A percentile compares a stretch with the other conserved stretches of the same genome.
phyloP scores from a whole-genome alignment of 2,329 filamentous ascomycete genomes.

The Colletotrichum sp. region DNA sequence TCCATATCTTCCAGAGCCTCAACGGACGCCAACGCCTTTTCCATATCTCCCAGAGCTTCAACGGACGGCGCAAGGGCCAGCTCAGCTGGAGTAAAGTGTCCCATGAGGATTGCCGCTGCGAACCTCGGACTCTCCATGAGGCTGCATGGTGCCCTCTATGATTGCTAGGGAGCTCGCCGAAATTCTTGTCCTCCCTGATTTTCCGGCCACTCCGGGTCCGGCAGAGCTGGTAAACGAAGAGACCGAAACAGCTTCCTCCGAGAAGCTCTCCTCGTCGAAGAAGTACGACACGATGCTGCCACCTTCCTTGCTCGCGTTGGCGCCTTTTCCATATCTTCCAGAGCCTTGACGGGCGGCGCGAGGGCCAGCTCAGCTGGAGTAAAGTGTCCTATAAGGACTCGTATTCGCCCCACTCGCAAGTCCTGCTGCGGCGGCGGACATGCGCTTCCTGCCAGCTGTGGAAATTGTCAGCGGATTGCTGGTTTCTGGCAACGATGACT shows the following conservation, averaged over 20 bases:
- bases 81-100: constrained; percentile 28
- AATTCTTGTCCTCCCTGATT: constrained; percentile 25
- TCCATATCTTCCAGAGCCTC: constrained; percentile 30
- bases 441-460: too few relatives aligned
- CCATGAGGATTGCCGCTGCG: constrained; percentile 32
- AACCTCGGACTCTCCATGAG: constrained; percentile 33
- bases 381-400: constrained; percentile 28
- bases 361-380: constrained; percentile 31
- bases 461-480: too few relatives aligned
- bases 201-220: background rate
- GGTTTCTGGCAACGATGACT: too few relatives aligned
- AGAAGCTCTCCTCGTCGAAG: too few relatives aligned
- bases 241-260: too few relatives aligned
- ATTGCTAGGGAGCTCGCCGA: constrained; percentile 35
- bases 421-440: too few relatives aligned
- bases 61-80: constrained; percentile 28
- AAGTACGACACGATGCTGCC: too few relatives aligned
- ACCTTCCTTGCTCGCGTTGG: too few relatives aligned
- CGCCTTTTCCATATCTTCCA: constrained; percentile 28
- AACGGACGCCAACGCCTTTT: background rate
- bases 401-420: too few relatives aligned
- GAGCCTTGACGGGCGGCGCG: constrained; percentile 24
- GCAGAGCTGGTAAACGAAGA: too few relatives aligned
- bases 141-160: constrained; percentile 35
- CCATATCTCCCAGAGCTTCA: too few relatives aligned